Base-by-base conservation (phyloP, 139 green algal species). In the Volvox africanus region DNA sequence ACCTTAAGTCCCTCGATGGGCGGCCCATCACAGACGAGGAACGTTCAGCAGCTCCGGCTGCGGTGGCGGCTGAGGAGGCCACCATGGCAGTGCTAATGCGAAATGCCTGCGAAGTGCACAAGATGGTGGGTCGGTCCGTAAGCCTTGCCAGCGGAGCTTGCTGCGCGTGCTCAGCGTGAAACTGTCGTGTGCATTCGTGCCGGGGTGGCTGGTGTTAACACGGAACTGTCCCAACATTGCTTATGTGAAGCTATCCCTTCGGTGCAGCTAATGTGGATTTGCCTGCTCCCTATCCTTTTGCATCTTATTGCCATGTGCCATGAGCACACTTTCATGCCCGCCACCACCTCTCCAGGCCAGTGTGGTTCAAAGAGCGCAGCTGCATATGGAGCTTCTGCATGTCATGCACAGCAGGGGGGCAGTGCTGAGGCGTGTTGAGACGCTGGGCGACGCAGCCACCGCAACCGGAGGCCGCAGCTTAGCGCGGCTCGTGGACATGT, bases 91-190 rank as follows among this genome's bases (percentile, higher is more conserved):
- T 97, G 30, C 95, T 97, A 93, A 71, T 96, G 26, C 91, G 77
- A 84, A 98, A 96, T 61, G 94, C 95, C 9, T 97, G 96, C 89
- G 89, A 95, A 61, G 95, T 96, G 44, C 95, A 97, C 94, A 97
- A 97, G 88, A 93, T 98, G 93, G 95, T 96, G 61, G 83, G 92
- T 86, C 67, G 67, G 44, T 55, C 44, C 9, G 44, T 9, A 9
- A 55, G 44, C 44, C 44, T 55, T 55, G 9, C 44, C 44, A 55
- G 44, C 44, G 5, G 44, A 9, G 44, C 44, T 14, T 55, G 44
- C 44, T 55, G 44, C 44, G 44, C 5, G 5, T 55, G 9, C 44
- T 55, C 44, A n/a, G n/a, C n/a, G 44, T 55, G 44, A 55, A 55
- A 55, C 5, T 55, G 44, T 9, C 44, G 9, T 55, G 44, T 9